Base-by-base conservation (phyloP, 1,139 yeast genomes). In the Debaryomyces sp. region DNA sequence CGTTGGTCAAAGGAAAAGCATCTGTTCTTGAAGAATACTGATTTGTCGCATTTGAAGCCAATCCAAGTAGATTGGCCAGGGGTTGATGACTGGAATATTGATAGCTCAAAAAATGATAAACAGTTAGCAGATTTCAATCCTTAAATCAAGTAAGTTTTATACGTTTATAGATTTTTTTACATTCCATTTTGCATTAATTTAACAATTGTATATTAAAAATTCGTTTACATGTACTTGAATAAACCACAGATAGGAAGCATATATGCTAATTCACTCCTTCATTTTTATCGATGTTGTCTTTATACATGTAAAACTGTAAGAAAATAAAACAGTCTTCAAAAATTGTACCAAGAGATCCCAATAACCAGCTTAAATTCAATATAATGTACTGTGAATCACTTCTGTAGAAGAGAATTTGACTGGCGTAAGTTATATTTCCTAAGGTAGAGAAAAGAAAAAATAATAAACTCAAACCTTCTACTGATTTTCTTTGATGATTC, bases 361-460 rank as follows among this genome's bases (percentile, higher is more conserved):
- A 66, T 54, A 87, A 70, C 94, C 94, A 87, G 54, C 89, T 82
- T 57, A 84, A 62, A 66, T 88, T 87, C 54, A 85, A 73, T 53
- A 77, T 60, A 40, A 88, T 60, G 68, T 88, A 88, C 37, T 78
- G 73, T 53, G 70, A 57, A 61, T 87, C 94, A 45, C 74, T 73
- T 59, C 94, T 74, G 66, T 77, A 87, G 55, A 84, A 73, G 50
- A 88, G 68, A 49, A 88, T 88, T 61, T 88, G 92, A 44, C 84
- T 82, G 21, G 92, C 89, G 61, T 87, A 89, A 4, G 94, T 85
- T 54, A 87, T 62, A 64, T 89, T 88, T 23, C 95, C 96, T 57
- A 87, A 69, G 15, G 89, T 80, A 37, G 94, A 86, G 55, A 88
- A 83, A 52, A 88, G 68, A 69, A 88, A 87, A 67, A 88, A 88